A percentile compares a stretch with the other conserved stretches of the same genome.
phyloP scores from a whole-genome alignment of 75 land plant species.

The Selaginella tamariscina region DNA sequence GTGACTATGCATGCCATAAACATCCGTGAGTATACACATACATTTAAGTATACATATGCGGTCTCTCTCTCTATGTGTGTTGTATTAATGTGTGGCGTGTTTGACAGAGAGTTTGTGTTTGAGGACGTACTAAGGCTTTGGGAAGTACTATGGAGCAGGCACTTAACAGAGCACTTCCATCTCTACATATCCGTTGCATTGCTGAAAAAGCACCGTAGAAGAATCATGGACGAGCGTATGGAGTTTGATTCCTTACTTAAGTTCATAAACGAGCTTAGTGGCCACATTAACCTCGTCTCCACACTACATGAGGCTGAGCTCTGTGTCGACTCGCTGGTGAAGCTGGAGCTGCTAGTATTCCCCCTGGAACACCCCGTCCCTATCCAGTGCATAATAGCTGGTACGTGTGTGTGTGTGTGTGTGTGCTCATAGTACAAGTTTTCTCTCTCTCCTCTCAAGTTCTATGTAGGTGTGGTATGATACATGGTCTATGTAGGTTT shows the following conservation, averaged over 20 bases:
- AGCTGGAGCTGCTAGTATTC: slow-evolving; percentile 68
- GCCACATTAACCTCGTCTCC: background rate
- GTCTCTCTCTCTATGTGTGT: too few relatives aligned
- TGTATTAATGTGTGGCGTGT: slow-evolving; percentile 5
- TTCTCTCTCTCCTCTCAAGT: too few relatives aligned
- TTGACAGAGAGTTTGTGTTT: slow-evolving; percentile 74
- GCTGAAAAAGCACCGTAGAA: background rate
- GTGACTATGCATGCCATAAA: too few relatives aligned
- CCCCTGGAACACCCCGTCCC: slow-evolving; percentile 97
- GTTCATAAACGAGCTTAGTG: slow-evolving; percentile 8
- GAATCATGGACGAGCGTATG: background rate
- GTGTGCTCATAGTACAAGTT: too few relatives aligned
- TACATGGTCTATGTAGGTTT: too few relatives aligned
- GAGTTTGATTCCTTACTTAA: slow-evolving; percentile 10
- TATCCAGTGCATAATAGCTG: too few relatives aligned
- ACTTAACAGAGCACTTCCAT: slow-evolving; percentile 85
- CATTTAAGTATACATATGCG: too few relatives aligned
- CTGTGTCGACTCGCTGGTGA: slow-evolving; percentile 82
- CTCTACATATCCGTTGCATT: slow-evolving; percentile 18
- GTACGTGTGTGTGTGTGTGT: too few relatives aligned
- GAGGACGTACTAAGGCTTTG: slow-evolving; percentile 60
- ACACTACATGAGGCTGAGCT: slow-evolving; percentile 19
- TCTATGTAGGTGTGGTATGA: too few relatives aligned
- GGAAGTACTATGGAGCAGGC: slow-evolving; percentile 89
- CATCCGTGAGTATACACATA: too few relatives aligned